These are phyloP conservation scores for Yamadazyma membranifaciens DNA, from an alignment of 1,139 yeast genomes.

Conservation along the genomic window DNA sequence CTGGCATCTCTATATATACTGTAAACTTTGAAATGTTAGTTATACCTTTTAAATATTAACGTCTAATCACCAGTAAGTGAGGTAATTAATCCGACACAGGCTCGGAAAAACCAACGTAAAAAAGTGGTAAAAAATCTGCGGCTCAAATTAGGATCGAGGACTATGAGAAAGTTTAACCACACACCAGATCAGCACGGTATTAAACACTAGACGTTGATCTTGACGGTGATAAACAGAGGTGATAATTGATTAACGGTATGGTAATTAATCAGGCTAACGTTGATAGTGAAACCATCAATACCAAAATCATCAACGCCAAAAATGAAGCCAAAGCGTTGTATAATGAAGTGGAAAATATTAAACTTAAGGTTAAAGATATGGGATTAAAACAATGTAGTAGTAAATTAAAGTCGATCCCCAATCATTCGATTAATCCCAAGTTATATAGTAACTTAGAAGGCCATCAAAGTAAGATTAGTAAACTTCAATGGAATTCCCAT, in stretches of 20 bases:
- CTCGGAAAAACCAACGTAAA: no score
- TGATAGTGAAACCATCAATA: slow-evolving; percentile 1
- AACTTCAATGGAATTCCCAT: slow-evolving; percentile 67
- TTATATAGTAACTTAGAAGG: slow-evolving; percentile 55
- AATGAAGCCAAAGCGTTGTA: slow-evolving; percentile 48
- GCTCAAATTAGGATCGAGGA: slow-evolving; percentile 1
- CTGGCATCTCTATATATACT: no score
- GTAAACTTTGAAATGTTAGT: no score
- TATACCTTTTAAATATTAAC: no score
- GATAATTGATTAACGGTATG: neutral
- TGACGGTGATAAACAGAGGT: no score
- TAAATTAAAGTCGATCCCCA: slow-evolving; percentile 27
- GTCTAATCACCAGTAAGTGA: no score
- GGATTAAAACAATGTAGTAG: slow-evolving; percentile 40
- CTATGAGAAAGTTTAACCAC: no score
- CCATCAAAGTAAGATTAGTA: slow-evolving; percentile 72
- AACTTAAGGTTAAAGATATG: slow-evolving; percentile 44
- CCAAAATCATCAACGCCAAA: slow-evolving; percentile 27
- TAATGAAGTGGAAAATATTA: slow-evolving; percentile 46
- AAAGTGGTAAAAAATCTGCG: slow-evolving; percentile 3
- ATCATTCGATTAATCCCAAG: slow-evolving; percentile 32
- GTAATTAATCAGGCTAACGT: neutral
- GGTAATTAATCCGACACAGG: no score
- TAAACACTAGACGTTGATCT: neutral
- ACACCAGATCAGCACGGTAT: no score